Evolutionary conservation across 768 basidiomycete genomes (phyloP).

Genomic region (Russula ochroleuca): DNA sequence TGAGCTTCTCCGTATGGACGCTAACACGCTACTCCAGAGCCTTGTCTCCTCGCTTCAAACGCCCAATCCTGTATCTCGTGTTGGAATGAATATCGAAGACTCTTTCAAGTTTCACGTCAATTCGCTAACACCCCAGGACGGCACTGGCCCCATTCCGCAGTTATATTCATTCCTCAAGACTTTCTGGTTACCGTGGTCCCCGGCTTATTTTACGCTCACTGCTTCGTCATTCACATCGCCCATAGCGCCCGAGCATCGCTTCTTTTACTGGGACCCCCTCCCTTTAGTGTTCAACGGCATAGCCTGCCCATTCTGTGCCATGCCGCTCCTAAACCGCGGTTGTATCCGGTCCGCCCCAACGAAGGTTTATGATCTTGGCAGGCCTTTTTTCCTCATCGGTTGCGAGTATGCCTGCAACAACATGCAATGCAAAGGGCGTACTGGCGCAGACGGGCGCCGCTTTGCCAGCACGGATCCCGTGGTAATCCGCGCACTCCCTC

Average conservation of each 20-base stretch:
- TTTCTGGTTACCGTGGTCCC: conserved; percentile 79
- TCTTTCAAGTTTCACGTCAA: conserved; percentile 74
- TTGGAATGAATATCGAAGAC: conserved; percentile 65
- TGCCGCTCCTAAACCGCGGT: conserved; percentile 60
- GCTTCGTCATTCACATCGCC: conserved; percentile 65
- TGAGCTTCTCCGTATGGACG: conserved; percentile 51
- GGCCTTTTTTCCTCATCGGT: conserved; percentile 81
- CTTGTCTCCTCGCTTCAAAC: conserved; percentile 56
- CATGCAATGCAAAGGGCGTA: conserved; percentile 41
- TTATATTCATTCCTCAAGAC: conserved; percentile 76
- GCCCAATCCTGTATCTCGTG: conserved; percentile 57
- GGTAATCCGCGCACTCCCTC: conserved; percentile 65
- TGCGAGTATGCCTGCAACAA: conserved; percentile 71
- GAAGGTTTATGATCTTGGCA: conserved; percentile 75
- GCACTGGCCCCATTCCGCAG: conserved; percentile 53
- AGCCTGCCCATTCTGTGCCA: conserved; percentile 60
- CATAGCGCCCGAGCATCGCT: conserved; percentile 67
- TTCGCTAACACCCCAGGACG: conserved; percentile 50
- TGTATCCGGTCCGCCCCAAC: conserved; percentile 70
- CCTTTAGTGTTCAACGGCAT: conserved; percentile 82
- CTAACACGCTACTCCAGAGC: conserved; percentile 52
- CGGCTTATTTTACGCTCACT: conserved; percentile 70
- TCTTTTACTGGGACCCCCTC: conserved; percentile 85
- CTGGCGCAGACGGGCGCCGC: conserved; percentile 51
- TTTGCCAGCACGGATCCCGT: conserved; percentile 70